Evolutionary conservation across 1,284 basidiomycete species (phyloP).

Genomic region (Hymenochaete sp.): DNA sequence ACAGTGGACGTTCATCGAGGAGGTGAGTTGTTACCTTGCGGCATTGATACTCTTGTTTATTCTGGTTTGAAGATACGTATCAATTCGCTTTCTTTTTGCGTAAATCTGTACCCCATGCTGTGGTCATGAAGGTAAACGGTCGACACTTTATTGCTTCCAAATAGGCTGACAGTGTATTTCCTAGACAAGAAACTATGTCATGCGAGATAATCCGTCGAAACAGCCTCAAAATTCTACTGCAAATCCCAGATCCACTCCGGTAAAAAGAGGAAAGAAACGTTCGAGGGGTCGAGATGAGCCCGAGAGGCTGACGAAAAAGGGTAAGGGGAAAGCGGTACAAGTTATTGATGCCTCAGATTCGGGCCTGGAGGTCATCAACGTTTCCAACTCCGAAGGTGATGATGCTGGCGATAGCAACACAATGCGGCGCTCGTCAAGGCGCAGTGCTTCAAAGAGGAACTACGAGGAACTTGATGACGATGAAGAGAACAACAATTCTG

Average conservation of each 20-base stretch:
- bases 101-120: slow-evolving; percentile 63
- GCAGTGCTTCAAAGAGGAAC: no score
- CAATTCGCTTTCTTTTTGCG: slow-evolving; percentile 77
- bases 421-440: background rate
- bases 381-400: background rate
- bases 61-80: slow-evolving; percentile 47
- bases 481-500: slow-evolving; percentile 16
- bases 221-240: slow-evolving; percentile 17
- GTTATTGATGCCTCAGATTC: background rate
- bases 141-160: slow-evolving; percentile 5
- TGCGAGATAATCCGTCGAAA: slow-evolving; percentile 29
- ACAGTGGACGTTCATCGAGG: slow-evolving; percentile 67
- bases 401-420: background rate
- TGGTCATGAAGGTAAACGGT: slow-evolving; percentile 62
- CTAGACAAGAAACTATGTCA: slow-evolving; percentile 37
- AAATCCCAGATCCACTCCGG: slow-evolving; percentile 21
- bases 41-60: slow-evolving; percentile 4
- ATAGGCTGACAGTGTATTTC: background rate
- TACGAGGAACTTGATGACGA: slow-evolving; percentile 23
- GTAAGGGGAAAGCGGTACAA: slow-evolving; percentile 31
- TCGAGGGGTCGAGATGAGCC: background rate
- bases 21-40: slow-evolving; percentile 33
- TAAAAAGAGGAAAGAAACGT: slow-evolving; percentile 29
- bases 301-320: slow-evolving; percentile 29
- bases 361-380: slow-evolving; percentile 17